These are phyloP conservation scores for Physcomitrium patens DNA, from an alignment of 225 moss, liverwort and hornwort species.

Conservation along the genomic window DNA sequence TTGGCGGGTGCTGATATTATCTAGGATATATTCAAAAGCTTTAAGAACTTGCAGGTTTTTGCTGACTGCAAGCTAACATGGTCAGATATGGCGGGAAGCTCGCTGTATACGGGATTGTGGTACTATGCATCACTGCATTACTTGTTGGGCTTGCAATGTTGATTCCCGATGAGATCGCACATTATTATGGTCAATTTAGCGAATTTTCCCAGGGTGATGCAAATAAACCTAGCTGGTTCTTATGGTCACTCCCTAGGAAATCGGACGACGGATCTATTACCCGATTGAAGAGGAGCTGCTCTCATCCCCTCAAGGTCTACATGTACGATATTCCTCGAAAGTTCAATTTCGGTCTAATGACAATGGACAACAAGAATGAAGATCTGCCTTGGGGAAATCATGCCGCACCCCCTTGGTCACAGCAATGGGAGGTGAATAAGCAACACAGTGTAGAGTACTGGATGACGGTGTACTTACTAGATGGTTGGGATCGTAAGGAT, in stretches of 20 bases:
- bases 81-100: too few species aligned
- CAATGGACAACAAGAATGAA: conserved; percentile 40
- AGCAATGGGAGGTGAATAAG: conserved; percentile 52
- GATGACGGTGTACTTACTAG: conserved; percentile 62
- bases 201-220: too few species aligned
- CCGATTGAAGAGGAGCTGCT: background rate
- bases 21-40: too few species aligned
- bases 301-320: conserved; percentile 45
- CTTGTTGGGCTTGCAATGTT: too few species aligned
- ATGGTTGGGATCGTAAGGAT: conserved; percentile 30
- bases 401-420: conserved; percentile 48
- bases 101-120: too few species aligned
- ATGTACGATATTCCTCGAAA: conserved; percentile 66
- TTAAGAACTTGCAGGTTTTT: too few species aligned
- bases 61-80: too few species aligned
- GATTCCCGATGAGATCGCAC: too few species aligned
- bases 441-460: conserved; percentile 78
- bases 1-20: too few species aligned
- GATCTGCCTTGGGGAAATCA: conserved; percentile 59
- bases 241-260: conserved; percentile 9
- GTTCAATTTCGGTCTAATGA: conserved; percentile 62
- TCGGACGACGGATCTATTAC: background rate
- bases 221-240: background rate
- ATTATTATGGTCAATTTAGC: too few species aligned
- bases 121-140: too few species aligned